These are phyloP conservation scores for Pythium scleroteichum DNA, from an alignment of 352 stramenopile species.

Conservation along the genomic window DNA sequence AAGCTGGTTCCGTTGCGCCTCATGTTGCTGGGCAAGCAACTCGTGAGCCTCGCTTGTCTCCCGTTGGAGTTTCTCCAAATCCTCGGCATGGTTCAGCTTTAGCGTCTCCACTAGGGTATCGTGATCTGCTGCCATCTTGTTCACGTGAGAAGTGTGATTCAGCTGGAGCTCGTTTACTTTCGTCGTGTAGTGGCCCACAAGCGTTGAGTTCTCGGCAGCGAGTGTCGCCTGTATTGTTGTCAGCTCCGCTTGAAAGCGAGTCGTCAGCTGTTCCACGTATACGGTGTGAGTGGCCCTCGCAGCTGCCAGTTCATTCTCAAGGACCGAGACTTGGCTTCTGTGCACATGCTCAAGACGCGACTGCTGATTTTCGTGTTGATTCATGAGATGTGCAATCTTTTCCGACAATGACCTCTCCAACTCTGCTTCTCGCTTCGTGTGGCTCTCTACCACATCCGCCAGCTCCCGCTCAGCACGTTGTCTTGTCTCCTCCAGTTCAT, in stretches of 20 bases:
- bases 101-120: slow-evolving; percentile 1
- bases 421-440: slow-evolving; percentile 27
- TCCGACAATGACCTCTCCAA: slow-evolving; percentile 19
- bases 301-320: slow-evolving; percentile 2
- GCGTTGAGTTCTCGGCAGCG: slow-evolving; percentile 1
- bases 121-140: not conserved
- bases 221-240: slow-evolving; percentile 1
- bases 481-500: slow-evolving; percentile 16
- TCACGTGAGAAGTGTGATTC: not conserved
- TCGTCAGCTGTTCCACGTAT: slow-evolving; percentile 15
- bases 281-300: not conserved
- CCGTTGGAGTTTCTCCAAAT: slow-evolving; percentile 19
- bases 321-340: not conserved
- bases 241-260: slow-evolving; percentile 6
- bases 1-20: slow-evolving; percentile 11
- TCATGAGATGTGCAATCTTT: slow-evolving; percentile 23
- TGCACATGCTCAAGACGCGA: slow-evolving; percentile 16
- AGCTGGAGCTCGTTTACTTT: not conserved
- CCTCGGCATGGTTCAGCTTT: slow-evolving; percentile 19
- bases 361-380: slow-evolving; percentile 29
- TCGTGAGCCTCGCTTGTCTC: slow-evolving; percentile 10
- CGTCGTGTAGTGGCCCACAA: not conserved
- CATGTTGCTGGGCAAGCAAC: slow-evolving; percentile 16
- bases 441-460: slow-evolving; percentile 4
- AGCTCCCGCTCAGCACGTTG: slow-evolving; percentile 1